phyloP scores from a whole-genome alignment of 2,329 filamentous ascomycete genomes.

The Phialemonium atrogriseum region DNA sequence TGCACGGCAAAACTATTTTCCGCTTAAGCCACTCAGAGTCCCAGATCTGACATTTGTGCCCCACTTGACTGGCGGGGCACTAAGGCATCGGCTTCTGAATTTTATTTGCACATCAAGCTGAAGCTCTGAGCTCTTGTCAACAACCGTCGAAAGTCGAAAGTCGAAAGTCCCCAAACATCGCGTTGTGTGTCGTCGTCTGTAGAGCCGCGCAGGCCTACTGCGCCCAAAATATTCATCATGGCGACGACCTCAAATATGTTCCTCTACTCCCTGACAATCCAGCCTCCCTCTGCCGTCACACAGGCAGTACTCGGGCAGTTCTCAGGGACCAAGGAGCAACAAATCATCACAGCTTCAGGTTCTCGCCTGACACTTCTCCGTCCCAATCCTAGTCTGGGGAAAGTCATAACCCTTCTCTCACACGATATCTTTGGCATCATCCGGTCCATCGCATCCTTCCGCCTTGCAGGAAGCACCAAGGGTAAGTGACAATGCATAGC shows the following conservation, averaged over 20 bases:
- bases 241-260: slow-evolving; percentile 98
- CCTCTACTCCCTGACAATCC: slow-evolving; percentile 93
- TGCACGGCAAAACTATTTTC: too few species aligned
- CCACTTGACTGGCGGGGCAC: neutral
- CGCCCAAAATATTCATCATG: slow-evolving; percentile 53
- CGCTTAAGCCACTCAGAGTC: too few species aligned
- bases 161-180: slow-evolving; percentile 8
- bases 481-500: slow-evolving; percentile 56
- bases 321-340: slow-evolving; percentile 91
- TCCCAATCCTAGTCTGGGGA: slow-evolving; percentile 76
- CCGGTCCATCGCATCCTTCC: slow-evolving; percentile 77
- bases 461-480: slow-evolving; percentile 89
- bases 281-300: slow-evolving; percentile 80
- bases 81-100: slow-evolving; percentile 5
- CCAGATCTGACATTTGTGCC: neutral
- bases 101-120: slow-evolving; percentile 8
- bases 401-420: slow-evolving; percentile 76
- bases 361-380: slow-evolving; percentile 83
- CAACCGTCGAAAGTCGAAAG: neutral
- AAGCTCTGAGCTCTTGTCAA: slow-evolving; percentile 3
- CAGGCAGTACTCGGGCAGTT: slow-evolving; percentile 94
- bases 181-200: slow-evolving; percentile 6
- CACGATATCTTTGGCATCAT: slow-evolving; percentile 97
- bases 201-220: slow-evolving; percentile 42
- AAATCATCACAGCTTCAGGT: slow-evolving; percentile 89